A percentile compares a stretch with the other conserved stretches of the same genome.
Conservation (phyloP, 352 stramenopile genomes). For the Thalassiosira mediterranea region DNA sequence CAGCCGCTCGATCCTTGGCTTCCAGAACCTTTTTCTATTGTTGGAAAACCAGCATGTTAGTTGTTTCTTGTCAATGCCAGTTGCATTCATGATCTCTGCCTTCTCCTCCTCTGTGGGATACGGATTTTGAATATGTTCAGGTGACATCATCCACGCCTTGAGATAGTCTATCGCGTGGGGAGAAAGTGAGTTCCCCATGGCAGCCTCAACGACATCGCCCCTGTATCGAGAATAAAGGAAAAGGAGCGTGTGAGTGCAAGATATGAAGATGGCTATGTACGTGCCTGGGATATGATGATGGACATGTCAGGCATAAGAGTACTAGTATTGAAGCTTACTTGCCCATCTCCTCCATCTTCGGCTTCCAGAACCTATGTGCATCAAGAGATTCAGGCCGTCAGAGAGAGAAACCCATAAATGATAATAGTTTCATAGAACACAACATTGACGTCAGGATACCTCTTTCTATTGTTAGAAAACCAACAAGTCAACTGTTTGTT, state of each 20-base stretch:
- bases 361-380: conserved; percentile 59
- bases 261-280: too few species aligned
- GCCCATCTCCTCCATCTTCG: conserved; percentile 24
- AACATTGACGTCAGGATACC: too few species aligned
- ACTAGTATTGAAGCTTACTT: too few species aligned
- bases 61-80: conserved; percentile 24
- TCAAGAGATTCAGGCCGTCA: too few species aligned
- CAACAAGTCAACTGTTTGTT: conserved; percentile 71
- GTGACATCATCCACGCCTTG: conserved; percentile 49
- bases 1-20: conserved; percentile 31
- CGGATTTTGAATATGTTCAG: conserved; percentile 43
- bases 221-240: too few species aligned
- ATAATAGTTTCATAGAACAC: too few species aligned
- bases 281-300: too few species aligned
- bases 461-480: conserved; percentile 68
- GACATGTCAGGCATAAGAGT: too few species aligned
- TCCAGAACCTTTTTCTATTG: conserved; percentile 62
- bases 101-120: conserved; percentile 51
- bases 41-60: conserved; percentile 49
- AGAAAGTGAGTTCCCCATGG: conserved; percentile 29
- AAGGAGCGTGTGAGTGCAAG: too few species aligned
- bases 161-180: conserved; percentile 31
- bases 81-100: conserved; percentile 45
- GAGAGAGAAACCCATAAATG: too few species aligned
- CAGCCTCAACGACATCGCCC: too few species aligned